These are phyloP conservation scores for Theileria parva DNA, from an alignment of 169 alveolate genomes.

Conservation along the genomic window DNA sequence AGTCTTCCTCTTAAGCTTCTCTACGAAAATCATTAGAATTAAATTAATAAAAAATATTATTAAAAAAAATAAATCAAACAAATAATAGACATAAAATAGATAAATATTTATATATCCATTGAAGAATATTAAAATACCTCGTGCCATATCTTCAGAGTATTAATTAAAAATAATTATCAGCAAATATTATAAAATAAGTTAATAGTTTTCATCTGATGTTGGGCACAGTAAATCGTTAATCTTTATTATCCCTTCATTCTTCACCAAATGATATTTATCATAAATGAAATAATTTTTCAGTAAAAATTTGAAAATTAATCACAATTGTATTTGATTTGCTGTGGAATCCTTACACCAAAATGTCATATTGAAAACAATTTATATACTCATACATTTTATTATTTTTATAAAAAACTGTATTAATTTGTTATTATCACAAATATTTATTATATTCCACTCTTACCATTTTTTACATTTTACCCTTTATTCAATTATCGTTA, in stretches of 20 bases:
- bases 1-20: slow-evolving; percentile 73
- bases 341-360: not conserved
- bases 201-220: not conserved
- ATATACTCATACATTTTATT: not conserved
- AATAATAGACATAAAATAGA: not conserved
- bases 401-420: too few species aligned
- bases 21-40: slow-evolving; percentile 11
- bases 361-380: not conserved
- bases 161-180: not conserved
- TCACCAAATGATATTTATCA: not conserved
- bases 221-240: not conserved
- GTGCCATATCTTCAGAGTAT: slow-evolving; percentile 24
- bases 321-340: not conserved
- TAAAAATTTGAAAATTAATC: not conserved
- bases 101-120: not conserved
- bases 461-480: not conserved
- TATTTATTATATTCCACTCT: not conserved
- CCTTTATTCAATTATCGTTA: not conserved
- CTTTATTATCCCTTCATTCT: not conserved
- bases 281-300: not conserved
- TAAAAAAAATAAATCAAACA: not conserved
- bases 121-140: slow-evolving; percentile 25
- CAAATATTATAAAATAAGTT: not conserved
- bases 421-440: not conserved
- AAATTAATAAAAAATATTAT: slow-evolving; percentile 5